Base-by-base conservation (phyloP, 2,329 filamentous ascomycete species). In the Septoria petroselini region DNA sequence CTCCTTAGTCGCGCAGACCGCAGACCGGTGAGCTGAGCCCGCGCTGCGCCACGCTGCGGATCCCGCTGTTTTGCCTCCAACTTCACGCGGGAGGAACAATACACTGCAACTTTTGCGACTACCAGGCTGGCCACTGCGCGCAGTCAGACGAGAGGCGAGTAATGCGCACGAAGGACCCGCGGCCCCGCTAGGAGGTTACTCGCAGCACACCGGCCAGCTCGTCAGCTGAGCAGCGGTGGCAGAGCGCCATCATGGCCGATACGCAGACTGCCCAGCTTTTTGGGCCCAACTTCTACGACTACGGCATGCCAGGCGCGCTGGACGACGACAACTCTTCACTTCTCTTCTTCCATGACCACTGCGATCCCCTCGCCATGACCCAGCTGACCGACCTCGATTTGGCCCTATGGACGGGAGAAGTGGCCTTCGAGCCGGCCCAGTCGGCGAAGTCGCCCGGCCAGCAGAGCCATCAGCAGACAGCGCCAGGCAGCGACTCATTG, bases 401-500 rank as follows among this genome's bases (percentile, higher is more conserved):
- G 27, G 18, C 12, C 12, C 27, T 46, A 27, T 30, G 23, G 21
- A 15, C 43, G 11, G n/a, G 18, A 17, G 33, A 46, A 11, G 18
- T 46, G 43, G n/a, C 34, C 23, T 37, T 18, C 5, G 34, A 46
- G 29, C 11, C 42, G 7, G 14, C 30, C 31, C 45, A 38, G 19
- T 21, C 35, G 41, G 43, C 48, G 21, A 41, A 48, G 34, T 57
- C 57, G 29, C 50, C 53, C 33, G 54, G 45, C 48, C 49, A 43
- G 39, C 37, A 53, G 34, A 54, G 44, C 44, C 33, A 46, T 23
- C 31, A 29, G 41, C 23, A 23, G 41, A 33, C 39, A n/a, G 37
- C 42, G 14, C 41, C 33, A 48, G 54, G 50, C 38, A 55, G 52
- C 41, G 41, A 37, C 25, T 59, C 61, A 41, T 55, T 57, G 31